Evolutionary conservation across 1,139 yeast species (phyloP).

Genomic region (Yamadazyma siamensis): DNA sequence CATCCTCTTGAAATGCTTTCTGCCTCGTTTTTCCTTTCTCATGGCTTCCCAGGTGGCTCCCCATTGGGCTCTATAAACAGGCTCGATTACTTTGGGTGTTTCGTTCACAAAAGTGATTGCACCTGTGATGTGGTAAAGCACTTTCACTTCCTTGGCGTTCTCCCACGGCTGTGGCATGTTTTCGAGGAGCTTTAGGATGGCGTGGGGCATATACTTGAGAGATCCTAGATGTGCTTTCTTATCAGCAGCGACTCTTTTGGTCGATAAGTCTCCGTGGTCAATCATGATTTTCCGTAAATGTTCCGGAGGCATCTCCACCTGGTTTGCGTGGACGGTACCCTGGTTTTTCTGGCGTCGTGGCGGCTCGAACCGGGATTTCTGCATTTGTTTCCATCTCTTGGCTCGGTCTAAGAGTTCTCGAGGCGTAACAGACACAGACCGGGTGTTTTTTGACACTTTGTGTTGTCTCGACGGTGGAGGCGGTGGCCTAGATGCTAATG

Average conservation of each 20-base stretch:
- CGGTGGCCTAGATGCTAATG: constrained; percentile 12
- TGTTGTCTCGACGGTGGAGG: constrained; percentile 6
- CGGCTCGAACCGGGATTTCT: constrained; percentile 49
- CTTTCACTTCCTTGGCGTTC: constrained; percentile 76
- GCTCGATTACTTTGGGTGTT: constrained; percentile 86
- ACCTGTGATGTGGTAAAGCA: constrained; percentile 85
- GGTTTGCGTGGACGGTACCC: constrained; percentile 53
- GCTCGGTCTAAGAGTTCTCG: constrained; percentile 41
- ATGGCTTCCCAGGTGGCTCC: constrained; percentile 87
- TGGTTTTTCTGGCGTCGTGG: constrained; percentile 23
- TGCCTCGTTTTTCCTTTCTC: constrained; percentile 91
- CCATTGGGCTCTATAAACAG: constrained; percentile 94
- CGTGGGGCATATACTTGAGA: constrained; percentile 93
- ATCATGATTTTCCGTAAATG: constrained; percentile 82
- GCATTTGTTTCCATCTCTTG: constrained; percentile 63
- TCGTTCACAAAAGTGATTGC: constrained; percentile 96
- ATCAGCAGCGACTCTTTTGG: constrained; percentile 79
- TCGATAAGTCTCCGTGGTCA: constrained; percentile 84
- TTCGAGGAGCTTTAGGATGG: constrained; percentile 81
- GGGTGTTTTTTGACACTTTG: no score
- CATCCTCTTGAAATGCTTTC: constrained; percentile 87
- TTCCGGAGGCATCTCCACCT: constrained; percentile 91
- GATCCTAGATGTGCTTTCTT: constrained; percentile 89
- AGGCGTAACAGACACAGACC: constrained; percentile 9
- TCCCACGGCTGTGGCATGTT: constrained; percentile 99